phyloP scores from a whole-genome alignment of 345 rosid genomes.

The Durio zibethinus region DNA sequence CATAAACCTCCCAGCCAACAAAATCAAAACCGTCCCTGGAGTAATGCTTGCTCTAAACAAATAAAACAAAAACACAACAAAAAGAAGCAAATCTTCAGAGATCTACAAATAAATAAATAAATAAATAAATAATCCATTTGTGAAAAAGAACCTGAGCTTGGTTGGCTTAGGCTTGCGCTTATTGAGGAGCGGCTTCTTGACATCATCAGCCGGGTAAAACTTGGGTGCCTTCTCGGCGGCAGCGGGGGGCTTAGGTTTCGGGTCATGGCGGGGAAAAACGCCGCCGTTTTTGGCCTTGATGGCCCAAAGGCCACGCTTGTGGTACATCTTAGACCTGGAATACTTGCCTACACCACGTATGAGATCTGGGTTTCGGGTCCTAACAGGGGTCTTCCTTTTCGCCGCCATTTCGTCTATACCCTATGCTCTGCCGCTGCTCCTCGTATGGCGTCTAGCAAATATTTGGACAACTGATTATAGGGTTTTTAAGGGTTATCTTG shows the following conservation, averaged over 20 bases:
- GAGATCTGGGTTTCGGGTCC: neutral
- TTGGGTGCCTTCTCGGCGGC: slow-evolving; percentile 49
- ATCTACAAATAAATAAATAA: neutral
- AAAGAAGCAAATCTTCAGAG: neutral
- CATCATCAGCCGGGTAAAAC: slow-evolving; percentile 80
- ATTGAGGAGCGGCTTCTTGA: slow-evolving; percentile 72
- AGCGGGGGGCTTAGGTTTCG: slow-evolving; percentile 45
- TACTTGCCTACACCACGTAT: neutral
- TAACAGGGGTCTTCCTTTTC: neutral
- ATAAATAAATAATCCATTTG: neutral
- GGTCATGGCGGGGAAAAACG: slow-evolving; percentile 74
- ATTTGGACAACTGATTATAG: neutral
- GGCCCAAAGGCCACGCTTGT: slow-evolving; percentile 64
- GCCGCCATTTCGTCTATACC: neutral
- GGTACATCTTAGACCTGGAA: slow-evolving; percentile 35
- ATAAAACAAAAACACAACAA: slow-evolving; percentile 2
- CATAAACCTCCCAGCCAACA: slow-evolving; percentile 83
- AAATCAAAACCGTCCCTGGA: slow-evolving; percentile 75
- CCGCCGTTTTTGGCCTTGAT: slow-evolving; percentile 86
- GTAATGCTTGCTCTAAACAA: slow-evolving; percentile 60
- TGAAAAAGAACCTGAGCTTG: slow-evolving; percentile 42
- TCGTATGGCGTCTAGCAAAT: neutral
- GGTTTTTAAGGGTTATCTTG: neutral
- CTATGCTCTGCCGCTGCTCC: neutral
- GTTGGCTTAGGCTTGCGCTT: slow-evolving; percentile 63